These are phyloP conservation scores for Sindora glabra DNA, from an alignment of 306 rosid species.

Conservation along the genomic window DNA sequence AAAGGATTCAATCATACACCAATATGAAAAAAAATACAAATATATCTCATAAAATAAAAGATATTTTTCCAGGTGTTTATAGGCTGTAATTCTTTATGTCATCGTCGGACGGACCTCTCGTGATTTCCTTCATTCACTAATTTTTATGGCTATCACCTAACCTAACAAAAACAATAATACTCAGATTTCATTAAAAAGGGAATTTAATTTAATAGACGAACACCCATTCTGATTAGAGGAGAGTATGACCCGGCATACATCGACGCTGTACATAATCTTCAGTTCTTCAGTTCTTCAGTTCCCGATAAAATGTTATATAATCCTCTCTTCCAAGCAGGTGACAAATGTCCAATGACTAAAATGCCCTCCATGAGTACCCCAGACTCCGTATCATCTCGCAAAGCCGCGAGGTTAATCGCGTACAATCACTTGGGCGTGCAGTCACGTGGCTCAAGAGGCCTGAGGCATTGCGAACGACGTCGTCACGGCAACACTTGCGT, in stretches of 20 bases:
- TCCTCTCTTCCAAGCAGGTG: constrained; percentile 17
- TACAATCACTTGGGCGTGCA: not conserved
- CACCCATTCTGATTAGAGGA: constrained; percentile 5
- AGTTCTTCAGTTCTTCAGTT: constrained; percentile 47
- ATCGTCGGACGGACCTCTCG: constrained; percentile 42
- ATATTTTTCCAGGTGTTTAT: too few relatives aligned
- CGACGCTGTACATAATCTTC: constrained; percentile 30
- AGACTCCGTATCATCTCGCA: not conserved
- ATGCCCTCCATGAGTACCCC: constrained; percentile 13
- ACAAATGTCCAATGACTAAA: constrained; percentile 5
- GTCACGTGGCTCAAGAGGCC: constrained; percentile 28
- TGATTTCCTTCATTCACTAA: constrained; percentile 64
- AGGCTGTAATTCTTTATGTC: not conserved
- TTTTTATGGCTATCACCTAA: constrained; percentile 33
- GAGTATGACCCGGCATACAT: constrained; percentile 15
- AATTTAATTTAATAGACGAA: not conserved
- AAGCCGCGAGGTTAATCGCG: not conserved
- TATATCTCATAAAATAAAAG: not conserved
- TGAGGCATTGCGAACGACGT: constrained; percentile 44
- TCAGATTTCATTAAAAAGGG: not conserved
- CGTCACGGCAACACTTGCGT: constrained; percentile 57
- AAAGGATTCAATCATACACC: too few relatives aligned
- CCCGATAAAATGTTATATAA: constrained; percentile 32
- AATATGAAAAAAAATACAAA: not conserved
- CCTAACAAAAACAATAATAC: constrained; percentile 6